A percentile compares a stretch with the other conserved stretches of the same genome.
phyloP scores from a whole-genome alignment of 1,284 basidiomycete genomes.

The Marasmius oreades region DNA sequence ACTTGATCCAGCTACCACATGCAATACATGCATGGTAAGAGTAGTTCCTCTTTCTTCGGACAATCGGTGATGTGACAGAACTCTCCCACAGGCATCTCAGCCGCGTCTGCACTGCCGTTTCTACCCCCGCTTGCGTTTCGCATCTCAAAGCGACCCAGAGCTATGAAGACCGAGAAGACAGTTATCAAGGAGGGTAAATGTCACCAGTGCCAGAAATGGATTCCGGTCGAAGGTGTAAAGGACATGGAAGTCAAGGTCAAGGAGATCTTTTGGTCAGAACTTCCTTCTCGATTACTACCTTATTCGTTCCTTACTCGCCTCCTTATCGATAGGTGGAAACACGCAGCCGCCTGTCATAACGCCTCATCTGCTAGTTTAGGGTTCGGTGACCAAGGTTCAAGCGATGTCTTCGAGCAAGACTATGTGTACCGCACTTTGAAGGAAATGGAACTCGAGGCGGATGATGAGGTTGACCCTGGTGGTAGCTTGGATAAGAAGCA shows the following conservation, averaged over 20 bases:
- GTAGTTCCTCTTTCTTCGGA: neutral
- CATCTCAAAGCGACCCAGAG: conserved; percentile 36
- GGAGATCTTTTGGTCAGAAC: conserved; percentile 66
- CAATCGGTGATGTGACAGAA: neutral
- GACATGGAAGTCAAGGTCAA: conserved; percentile 69
- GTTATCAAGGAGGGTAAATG: conserved; percentile 67
- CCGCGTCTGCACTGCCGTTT: conserved; percentile 61
- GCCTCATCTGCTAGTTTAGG: conserved; percentile 31
- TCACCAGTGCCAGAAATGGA: conserved; percentile 72
- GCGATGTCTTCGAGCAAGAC: conserved; percentile 45
- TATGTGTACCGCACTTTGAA: conserved; percentile 21
- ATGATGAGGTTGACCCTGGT: neutral
- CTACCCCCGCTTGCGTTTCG: conserved; percentile 70
- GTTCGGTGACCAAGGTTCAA: conserved; percentile 43
- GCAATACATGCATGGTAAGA: conserved; percentile 70
- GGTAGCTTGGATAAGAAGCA: neutral
- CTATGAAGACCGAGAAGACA: conserved; percentile 56
- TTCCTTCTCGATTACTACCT: neutral
- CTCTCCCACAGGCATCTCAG: conserved; percentile 50
- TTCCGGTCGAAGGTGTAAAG: conserved; percentile 68
- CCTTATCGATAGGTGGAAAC: conserved; percentile 64
- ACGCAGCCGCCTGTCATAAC: conserved; percentile 69
- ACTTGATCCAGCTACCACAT: conserved; percentile 60
- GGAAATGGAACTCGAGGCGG: conserved; percentile 8
- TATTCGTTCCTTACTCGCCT: conserved; percentile 6